Evolutionary conservation across 163 green algal species (phyloP).

Genomic region (Scenedesmus sp.): DNA sequence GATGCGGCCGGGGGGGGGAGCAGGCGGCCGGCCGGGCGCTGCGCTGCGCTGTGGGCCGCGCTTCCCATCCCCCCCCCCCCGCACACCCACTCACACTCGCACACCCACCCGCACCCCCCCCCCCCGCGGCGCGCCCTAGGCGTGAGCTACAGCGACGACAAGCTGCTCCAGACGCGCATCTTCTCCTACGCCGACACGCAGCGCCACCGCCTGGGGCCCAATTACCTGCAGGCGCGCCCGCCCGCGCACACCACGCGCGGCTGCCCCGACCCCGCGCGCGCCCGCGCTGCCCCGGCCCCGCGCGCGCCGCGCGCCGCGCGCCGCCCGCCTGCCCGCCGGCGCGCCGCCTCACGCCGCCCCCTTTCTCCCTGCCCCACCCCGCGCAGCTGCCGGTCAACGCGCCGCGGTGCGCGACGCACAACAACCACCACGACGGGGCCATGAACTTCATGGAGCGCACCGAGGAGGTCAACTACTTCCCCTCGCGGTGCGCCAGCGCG

Average conservation of each 20-base stretch:
- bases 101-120: too few species aligned
- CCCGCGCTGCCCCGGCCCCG: background rate
- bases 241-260: background rate
- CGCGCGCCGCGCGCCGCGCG: background rate
- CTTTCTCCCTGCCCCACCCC: constrained; percentile 42
- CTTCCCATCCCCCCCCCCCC: too few species aligned
- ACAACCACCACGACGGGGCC: constrained; percentile 98
- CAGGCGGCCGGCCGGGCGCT: too few species aligned
- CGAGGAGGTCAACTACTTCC: constrained; percentile 99
- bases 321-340: constrained; percentile 23
- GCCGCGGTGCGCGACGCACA: constrained; percentile 90
- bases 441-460: constrained; percentile 97
- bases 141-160: constrained; percentile 95
- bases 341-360: background rate
- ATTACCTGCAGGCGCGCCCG: background rate
- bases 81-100: too few species aligned
- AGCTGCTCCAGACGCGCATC: constrained; percentile 94
- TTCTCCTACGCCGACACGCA: constrained; percentile 96
- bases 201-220: constrained; percentile 56
- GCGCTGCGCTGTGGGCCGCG: constrained; percentile 26
- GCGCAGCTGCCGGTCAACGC: constrained; percentile 94
- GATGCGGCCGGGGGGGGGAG: background rate
- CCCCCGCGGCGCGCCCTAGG: too few species aligned
- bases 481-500: constrained; percentile 65
- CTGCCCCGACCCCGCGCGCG: background rate